Base-by-base conservation (phyloP, 1,284 basidiomycete genomes). In the Malassezia slooffiae region DNA sequence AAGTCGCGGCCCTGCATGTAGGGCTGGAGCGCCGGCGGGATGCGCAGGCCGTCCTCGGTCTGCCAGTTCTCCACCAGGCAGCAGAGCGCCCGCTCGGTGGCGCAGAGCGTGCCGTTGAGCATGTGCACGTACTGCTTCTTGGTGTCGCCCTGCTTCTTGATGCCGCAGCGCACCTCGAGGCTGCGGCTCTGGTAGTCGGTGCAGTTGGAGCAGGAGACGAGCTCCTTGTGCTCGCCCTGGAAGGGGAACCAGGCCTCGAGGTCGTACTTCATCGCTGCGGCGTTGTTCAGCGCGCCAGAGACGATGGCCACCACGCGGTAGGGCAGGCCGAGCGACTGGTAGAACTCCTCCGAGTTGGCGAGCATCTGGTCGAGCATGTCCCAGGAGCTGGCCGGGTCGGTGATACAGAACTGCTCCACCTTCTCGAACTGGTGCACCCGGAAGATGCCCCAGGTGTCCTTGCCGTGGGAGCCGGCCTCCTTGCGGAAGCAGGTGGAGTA, bases 391-490 rank as follows among this genome's bases (percentile, higher is more conserved):
- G 62, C 62, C 3, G 93, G 90, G 41, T 88, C 83, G 17, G 90
- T 95, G 59, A 99, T 79, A 74, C 84, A 82, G 74, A 97, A 97
- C 70, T 79, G 78, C 71, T 99, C 93, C 40, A 99, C 78, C 75
- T 99, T 99, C 74, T 99, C 93, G 61, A 99, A 99, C 73, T 99
- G 93, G 71, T 99, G 93, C 39, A 97, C 90, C 27, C 93, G 85
- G 80, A 97, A 97, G 72, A 96, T 95, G 47, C 91, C 93, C 89
- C 91, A 96, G 74, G 93, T 96, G 66, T 99, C 93, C 45, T 88
- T 83, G 12, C 93, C 93, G 33, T 89, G 87, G 4, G 86, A 84
- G 35, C 91, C 93, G 4, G 91, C 91, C 74, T 99, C 91, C 73
- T 96, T 97, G 35, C 93, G 80, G 82, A 99, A 99, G 72, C 91